A percentile compares a stretch with the other conserved stretches of the same genome.
phyloP scores from a whole-genome alignment of 768 basidiomycete species.

The Boletus coccyginus region DNA sequence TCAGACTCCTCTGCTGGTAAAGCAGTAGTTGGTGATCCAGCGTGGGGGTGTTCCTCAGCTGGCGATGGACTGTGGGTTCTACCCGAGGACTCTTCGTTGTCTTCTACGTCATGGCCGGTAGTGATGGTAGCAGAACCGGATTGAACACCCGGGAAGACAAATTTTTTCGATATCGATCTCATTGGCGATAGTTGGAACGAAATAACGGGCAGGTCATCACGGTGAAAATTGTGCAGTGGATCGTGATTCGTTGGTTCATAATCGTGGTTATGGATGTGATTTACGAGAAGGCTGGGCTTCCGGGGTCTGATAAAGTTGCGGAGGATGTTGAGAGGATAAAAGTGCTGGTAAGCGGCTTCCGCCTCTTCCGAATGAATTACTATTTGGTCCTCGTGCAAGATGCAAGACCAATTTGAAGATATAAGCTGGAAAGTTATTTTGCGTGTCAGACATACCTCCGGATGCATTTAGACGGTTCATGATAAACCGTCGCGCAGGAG shows the following conservation, averaged over 20 bases:
- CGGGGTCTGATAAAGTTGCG: conserved; percentile 28
- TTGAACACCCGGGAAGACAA: conserved; percentile 43
- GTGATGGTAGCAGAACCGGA: neutral
- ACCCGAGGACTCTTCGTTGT: neutral
- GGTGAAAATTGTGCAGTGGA: conserved; percentile 6
- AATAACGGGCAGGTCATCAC: conserved; percentile 39
- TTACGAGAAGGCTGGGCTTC: conserved; percentile 18
- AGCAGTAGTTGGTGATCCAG: neutral
- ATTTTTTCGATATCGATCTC: conserved; percentile 49
- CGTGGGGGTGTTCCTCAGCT: neutral
- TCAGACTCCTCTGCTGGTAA: neutral
- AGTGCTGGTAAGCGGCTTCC: conserved; percentile 62
- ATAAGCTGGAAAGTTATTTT: conserved; percentile 40
- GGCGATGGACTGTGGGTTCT: neutral
- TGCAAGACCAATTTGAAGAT: conserved; percentile 78
- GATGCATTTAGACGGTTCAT: neutral
- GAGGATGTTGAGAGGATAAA: conserved; percentile 52
- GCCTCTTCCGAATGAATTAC: conserved; percentile 75
- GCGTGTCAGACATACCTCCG: conserved; percentile 1
- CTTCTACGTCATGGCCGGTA: neutral
- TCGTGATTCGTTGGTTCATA: conserved; percentile 1
- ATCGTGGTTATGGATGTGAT: conserved; percentile 5
- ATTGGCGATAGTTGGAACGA: conserved; percentile 43
- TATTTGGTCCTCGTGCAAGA: conserved; percentile 61
- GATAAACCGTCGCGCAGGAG: neutral